A percentile compares a stretch with the other conserved stretches of the same genome.
These are phyloP conservation scores for Coffea humblotiana DNA, from an alignment of 305 asterid genomes.

Conservation along the genomic window DNA sequence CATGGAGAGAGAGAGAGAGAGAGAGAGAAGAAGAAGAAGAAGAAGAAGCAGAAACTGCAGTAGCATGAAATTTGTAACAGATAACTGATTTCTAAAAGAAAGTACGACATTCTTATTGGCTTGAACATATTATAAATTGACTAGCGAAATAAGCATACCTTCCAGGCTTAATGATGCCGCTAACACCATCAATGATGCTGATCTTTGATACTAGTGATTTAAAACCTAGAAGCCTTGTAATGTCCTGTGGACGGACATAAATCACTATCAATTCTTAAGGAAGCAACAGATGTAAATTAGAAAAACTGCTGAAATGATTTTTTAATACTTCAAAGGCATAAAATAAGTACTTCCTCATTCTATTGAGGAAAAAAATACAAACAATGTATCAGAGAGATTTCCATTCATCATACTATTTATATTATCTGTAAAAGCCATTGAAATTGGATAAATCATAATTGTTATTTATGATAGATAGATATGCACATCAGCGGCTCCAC, in stretches of 20 bases:
- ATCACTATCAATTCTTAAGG: background rate
- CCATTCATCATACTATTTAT: background rate
- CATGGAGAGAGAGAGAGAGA: background rate
- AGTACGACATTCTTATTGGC: background rate
- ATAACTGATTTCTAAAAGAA: background rate
- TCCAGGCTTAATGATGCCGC: conserved; percentile 64
- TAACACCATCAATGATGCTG: conserved; percentile 51
- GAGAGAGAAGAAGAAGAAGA: too few species aligned
- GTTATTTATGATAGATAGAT: too few species aligned
- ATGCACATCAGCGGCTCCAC: too few species aligned
- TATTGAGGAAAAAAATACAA: background rate
- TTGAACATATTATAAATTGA: background rate
- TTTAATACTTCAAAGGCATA: background rate
- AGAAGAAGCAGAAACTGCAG: background rate
- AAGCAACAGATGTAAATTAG: background rate
- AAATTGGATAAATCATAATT: background rate
- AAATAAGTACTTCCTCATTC: background rate
- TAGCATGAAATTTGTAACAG: background rate
- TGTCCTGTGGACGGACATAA: conserved; percentile 37
- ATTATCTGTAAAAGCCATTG: background rate
- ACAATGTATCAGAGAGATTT: background rate
- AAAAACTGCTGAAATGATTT: background rate
- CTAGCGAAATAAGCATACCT: conserved; percentile 35
- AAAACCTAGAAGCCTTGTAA: conserved; percentile 50
- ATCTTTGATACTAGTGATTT: conserved; percentile 49